Evolutionary conservation across 345 rosid species (phyloP), one percentile per base, ranked within the genome.

Genomic region (Boechera stricta): DNA sequence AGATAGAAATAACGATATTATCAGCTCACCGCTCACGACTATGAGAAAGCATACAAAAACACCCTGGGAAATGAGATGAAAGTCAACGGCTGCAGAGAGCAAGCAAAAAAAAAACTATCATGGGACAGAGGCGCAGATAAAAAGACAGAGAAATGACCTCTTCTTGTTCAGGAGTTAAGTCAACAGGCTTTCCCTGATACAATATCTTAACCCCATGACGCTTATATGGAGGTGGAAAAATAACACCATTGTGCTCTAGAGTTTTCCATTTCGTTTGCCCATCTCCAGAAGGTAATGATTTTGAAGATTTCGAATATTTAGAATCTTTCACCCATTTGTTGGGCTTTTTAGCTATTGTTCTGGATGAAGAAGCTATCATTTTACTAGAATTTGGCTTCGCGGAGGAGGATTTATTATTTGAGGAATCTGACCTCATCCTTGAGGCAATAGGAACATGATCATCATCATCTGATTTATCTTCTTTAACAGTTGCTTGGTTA

Each of bases 221-320:
- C 53, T 65, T 80, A 84, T 96, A 96, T 29, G 97, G 86, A 83
- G 98, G 95, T 11, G 98, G 97, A 57, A 96, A 96, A 77, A 96
- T 96, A 69, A 96, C 98, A 77, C 99, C 99, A 75, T 69, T 93
- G 82, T 96, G 99, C 79, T 76, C 95, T 89, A 96, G 84, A 54
- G 95, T 96, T 75, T 86, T 93, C 99, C 98, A 96, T 82, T 96
- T 96, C 79, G 83, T 90, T 82, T 96, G 99, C 39, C 99, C 99
- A 85, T 95, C 99, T 60, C 94, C 88, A 48, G 99, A 87, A 32
- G 98, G 98, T 15, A 79, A 79, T 61, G 86, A 67, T 82, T 81
- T 92, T 2, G 91, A 87, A 21, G 98, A 91, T 77, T 86, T 93
- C 0, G 87, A 85, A 75, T 90, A 93, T 73, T 88, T 82, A 36